Evolutionary conservation across 1,284 basidiomycete genomes (phyloP).

Genomic region (Ceratobasidium sp.): DNA sequence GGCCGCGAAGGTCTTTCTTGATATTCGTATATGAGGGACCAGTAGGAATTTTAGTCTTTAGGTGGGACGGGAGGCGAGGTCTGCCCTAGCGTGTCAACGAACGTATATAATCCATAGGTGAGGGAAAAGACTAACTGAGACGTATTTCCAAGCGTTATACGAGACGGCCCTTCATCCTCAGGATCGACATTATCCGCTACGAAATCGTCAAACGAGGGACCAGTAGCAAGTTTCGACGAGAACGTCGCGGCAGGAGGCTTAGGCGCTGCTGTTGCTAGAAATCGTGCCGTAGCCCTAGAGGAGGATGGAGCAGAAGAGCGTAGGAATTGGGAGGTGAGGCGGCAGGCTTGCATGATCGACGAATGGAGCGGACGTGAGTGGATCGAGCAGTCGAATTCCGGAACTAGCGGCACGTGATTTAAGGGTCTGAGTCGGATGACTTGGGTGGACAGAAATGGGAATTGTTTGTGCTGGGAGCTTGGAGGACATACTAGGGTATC

Average conservation of each 20-base stretch:
- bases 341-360: constrained; percentile 30
- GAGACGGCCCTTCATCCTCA: constrained; percentile 58
- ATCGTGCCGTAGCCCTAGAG: not conserved
- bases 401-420: too few relatives aligned
- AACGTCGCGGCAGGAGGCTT: constrained; percentile 57
- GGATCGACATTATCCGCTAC: constrained; percentile 64
- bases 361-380: constrained; percentile 10
- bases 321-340: not conserved
- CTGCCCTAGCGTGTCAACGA: constrained; percentile 57
- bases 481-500: too few relatives aligned
- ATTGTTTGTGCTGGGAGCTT: too few relatives aligned
- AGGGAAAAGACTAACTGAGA: constrained; percentile 64
- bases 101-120: constrained; percentile 25
- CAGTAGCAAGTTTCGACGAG: constrained; percentile 69
- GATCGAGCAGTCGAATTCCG: not conserved
- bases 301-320: not conserved
- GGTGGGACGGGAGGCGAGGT: constrained; percentile 87
- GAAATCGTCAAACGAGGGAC: constrained; percentile 88
- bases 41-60: constrained; percentile 94
- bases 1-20: constrained; percentile 93
- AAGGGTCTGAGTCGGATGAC: too few relatives aligned
- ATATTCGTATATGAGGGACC: constrained; percentile 91
- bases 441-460: too few relatives aligned
- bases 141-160: constrained; percentile 82
- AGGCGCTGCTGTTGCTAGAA: constrained; percentile 27